These are phyloP conservation scores for Clonostachys chloroleuca DNA, from an alignment of 2,329 filamentous ascomycete species.

Conservation along the genomic window DNA sequence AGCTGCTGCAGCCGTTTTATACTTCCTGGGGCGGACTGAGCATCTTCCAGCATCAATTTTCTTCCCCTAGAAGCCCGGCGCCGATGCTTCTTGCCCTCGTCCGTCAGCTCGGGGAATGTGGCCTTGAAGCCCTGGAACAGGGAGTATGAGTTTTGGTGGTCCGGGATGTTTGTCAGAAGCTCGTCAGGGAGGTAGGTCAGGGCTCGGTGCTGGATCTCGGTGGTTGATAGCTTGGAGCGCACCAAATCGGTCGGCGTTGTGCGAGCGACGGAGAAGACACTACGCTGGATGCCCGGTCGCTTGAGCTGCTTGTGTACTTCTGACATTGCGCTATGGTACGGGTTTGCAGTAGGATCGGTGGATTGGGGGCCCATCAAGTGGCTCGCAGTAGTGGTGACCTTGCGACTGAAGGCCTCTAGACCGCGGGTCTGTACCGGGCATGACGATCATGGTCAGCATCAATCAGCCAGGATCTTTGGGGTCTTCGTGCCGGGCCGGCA, in stretches of 20 bases:
- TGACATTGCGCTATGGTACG: conserved; percentile 84
- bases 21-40: conserved; percentile 29
- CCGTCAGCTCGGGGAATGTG: conserved; percentile 67
- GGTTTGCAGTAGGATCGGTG: conserved; percentile 45
- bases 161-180: conserved; percentile 82
- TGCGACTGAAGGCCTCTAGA: conserved; percentile 87
- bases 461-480: background rate
- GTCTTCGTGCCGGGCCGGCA: background rate
- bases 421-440: conserved; percentile 63
- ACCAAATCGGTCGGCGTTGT: conserved; percentile 93
- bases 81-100: conserved; percentile 67
- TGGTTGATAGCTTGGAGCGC: conserved; percentile 82
- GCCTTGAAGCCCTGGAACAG: conserved; percentile 97
- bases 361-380: conserved; percentile 73
- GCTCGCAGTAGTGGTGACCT: conserved; percentile 88
- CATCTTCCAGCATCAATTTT: conserved; percentile 70
- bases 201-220: conserved; percentile 92
- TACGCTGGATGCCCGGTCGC: conserved; percentile 78
- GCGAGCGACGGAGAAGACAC: conserved; percentile 85
- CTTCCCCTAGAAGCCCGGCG: conserved; percentile 70
- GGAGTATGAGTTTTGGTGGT: conserved; percentile 80
- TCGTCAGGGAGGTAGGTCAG: conserved; percentile 87
- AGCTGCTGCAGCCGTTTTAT: conserved; percentile 68
- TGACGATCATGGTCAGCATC: too few species aligned
- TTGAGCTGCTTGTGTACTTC: conserved; percentile 88